Evolutionary conservation across 169 alveolate species (phyloP).

Genomic region (Plasmodium fragile): DNA sequence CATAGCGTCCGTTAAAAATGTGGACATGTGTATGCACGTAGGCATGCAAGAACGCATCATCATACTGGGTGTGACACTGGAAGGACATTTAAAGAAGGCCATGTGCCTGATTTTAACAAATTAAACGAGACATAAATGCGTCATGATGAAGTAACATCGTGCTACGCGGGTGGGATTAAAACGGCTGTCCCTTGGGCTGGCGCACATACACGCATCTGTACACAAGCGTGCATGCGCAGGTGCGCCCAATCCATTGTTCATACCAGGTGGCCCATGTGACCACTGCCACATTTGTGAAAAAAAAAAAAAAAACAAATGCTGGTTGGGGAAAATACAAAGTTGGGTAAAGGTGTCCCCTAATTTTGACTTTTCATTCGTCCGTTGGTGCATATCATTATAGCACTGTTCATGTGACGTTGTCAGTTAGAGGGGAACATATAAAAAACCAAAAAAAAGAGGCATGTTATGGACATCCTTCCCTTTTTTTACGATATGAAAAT

Average conservation of each 20-base stretch:
- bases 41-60: neutral
- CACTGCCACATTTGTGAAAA: neutral
- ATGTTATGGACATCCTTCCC: neutral
- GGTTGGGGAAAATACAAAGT: neutral
- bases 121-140: neutral
- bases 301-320: neutral
- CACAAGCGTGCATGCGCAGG: neutral
- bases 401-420: neutral
- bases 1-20: neutral
- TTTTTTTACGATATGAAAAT: neutral
- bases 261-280: neutral
- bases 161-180: neutral
- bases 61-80: neutral
- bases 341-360: neutral
- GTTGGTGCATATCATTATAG: neutral
- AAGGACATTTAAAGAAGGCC: neutral
- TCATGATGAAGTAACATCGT: neutral
- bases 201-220: neutral
- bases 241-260: neutral
- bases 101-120: neutral
- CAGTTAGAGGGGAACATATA: neutral
- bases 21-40: neutral
- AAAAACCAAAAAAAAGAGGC: neutral
- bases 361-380: neutral
- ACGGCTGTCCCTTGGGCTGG: neutral